A percentile compares a stretch with the other conserved stretches of the same genome.
These are phyloP conservation scores for Penicillium sp. DNA, from an alignment of 2,329 filamentous ascomycete species.

Conservation along the genomic window DNA sequence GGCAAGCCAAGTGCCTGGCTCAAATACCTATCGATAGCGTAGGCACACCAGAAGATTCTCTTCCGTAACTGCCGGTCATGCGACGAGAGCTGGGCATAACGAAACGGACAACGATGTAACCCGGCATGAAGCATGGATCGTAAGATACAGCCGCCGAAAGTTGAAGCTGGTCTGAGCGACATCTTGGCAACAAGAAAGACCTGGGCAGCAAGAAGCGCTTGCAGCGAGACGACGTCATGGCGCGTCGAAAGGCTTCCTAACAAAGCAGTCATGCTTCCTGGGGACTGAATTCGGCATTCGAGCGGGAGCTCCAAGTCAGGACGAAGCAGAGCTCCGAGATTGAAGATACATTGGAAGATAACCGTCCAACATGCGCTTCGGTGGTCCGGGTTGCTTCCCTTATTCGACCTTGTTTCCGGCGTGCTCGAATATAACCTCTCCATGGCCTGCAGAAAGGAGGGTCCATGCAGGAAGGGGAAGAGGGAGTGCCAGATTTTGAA, in stretches of 20 bases:
- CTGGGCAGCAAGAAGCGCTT: constrained; percentile 52
- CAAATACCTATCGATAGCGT: constrained; percentile 46
- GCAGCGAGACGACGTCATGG: constrained; percentile 50
- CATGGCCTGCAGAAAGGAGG: constrained; percentile 50
- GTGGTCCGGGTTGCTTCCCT: constrained; percentile 14
- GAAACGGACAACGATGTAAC: constrained; percentile 54
- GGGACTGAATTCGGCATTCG: constrained; percentile 41
- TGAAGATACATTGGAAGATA: constrained; percentile 55
- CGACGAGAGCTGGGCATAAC: constrained; percentile 49
- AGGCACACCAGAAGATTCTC: constrained; percentile 46
- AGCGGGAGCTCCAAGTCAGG: constrained; percentile 36
- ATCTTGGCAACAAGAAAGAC: constrained; percentile 52
- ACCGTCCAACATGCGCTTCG: constrained; percentile 34
- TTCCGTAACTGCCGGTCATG: constrained; percentile 45
- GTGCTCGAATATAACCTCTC: constrained; percentile 43
- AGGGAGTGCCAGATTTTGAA: constrained; percentile 56
- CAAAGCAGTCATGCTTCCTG: constrained; percentile 40
- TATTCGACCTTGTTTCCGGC: not conserved
- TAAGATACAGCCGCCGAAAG: constrained; percentile 50
- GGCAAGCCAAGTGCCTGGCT: constrained; percentile 43
- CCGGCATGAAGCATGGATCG: constrained; percentile 54
- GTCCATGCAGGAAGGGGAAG: constrained; percentile 56
- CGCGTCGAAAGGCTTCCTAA: constrained; percentile 42
- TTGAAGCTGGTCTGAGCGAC: constrained; percentile 53
- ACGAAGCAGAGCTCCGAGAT: constrained; percentile 45